These are phyloP conservation scores for Tranzscheliella williamsii DNA, from an alignment of 1,284 basidiomycete species.

Conservation along the genomic window DNA sequence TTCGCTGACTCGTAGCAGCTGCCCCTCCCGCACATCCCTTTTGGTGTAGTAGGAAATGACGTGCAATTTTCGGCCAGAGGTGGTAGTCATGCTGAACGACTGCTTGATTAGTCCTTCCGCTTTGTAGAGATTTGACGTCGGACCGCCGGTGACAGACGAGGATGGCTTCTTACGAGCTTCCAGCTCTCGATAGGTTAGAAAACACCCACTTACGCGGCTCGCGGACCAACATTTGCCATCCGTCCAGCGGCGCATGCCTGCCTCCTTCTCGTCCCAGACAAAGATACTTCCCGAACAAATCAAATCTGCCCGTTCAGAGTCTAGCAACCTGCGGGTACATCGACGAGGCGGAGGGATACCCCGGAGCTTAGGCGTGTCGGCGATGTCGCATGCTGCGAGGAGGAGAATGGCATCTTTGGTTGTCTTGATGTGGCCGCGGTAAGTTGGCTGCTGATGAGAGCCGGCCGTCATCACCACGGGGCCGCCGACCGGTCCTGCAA, in stretches of 20 bases:
- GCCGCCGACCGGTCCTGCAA: conserved; percentile 8
- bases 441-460: conserved; percentile 52
- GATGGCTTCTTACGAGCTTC: conserved; percentile 55
- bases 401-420: conserved; percentile 57
- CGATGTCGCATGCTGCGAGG: conserved; percentile 55
- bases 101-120: conserved; percentile 60
- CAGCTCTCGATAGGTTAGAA: conserved; percentile 63
- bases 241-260: conserved; percentile 65
- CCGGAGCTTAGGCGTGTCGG: conserved; percentile 15
- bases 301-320: conserved; percentile 53
- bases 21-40: conserved; percentile 49
- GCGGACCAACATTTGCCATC: conserved; percentile 65
- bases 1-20: conserved; percentile 53
- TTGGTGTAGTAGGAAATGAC: conserved; percentile 60
- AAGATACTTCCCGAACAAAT: conserved; percentile 56
- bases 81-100: conserved; percentile 59
- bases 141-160: conserved; percentile 39
- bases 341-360: conserved; percentile 45
- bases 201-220: conserved; percentile 64
- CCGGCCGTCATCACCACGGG: conserved; percentile 13
- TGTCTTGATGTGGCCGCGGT: conserved; percentile 56
- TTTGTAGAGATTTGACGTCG: conserved; percentile 57
- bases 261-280: conserved; percentile 60
- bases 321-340: conserved; percentile 52
- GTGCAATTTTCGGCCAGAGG: conserved; percentile 57